Evolutionary conservation across 225 moss, liverwort and hornwort genomes (phyloP).

Genomic region (Anthoceros angustus): DNA sequence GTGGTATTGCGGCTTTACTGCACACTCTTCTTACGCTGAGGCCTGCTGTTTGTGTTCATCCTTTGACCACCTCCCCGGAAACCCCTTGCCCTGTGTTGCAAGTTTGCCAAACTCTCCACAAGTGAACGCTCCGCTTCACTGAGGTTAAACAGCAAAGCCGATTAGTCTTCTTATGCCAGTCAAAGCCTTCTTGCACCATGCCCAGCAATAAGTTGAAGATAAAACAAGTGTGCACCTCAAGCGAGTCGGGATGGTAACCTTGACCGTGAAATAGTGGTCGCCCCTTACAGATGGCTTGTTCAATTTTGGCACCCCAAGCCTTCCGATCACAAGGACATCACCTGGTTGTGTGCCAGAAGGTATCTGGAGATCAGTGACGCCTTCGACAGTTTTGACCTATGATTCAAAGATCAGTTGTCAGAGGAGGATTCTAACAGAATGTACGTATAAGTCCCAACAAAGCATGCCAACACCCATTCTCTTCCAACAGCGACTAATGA

Average conservation of each 20-base stretch:
- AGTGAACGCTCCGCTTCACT: slow-evolving; percentile 74
- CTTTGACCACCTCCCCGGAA: slow-evolving; percentile 52
- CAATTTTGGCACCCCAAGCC: slow-evolving; percentile 77
- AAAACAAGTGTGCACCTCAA: slow-evolving; percentile 42
- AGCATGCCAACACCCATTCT: no score
- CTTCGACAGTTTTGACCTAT: slow-evolving; percentile 88
- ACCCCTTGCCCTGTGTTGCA: slow-evolving; percentile 44
- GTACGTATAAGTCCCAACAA: no score
- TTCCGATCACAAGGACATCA: slow-evolving; percentile 73
- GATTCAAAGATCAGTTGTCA: background rate
- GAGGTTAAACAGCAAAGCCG: slow-evolving; percentile 9
- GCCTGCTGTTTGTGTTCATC: slow-evolving; percentile 50
- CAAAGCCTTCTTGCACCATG: background rate
- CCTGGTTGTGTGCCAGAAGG: slow-evolving; percentile 92
- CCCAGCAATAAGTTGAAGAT: background rate
- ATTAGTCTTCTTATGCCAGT: background rate
- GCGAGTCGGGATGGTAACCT: slow-evolving; percentile 84
- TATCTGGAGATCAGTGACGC: slow-evolving; percentile 57
- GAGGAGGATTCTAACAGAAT: no score
- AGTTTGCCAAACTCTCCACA: slow-evolving; percentile 62
- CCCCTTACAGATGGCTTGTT: slow-evolving; percentile 84
- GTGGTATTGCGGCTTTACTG: background rate
- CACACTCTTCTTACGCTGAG: slow-evolving; percentile 84
- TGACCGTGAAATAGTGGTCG: slow-evolving; percentile 87
- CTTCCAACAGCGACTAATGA: background rate